Conservation (phyloP, 2,329 filamentous ascomycete species). For the Trichoderma gracile region DNA sequence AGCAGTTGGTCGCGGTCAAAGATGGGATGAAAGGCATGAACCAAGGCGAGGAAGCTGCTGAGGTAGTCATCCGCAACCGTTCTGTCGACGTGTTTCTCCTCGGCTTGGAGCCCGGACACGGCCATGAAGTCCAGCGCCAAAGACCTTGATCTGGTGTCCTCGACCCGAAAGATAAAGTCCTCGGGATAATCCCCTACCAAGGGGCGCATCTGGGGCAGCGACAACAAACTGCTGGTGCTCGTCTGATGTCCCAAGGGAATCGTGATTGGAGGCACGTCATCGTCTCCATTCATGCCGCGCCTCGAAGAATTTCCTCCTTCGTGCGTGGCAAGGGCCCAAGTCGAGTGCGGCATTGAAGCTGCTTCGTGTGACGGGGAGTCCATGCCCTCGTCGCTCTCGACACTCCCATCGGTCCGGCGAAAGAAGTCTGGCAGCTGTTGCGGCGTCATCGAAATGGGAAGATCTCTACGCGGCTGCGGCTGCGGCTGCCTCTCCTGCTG, state of each 20-base stretch:
- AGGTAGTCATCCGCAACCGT: conserved; percentile 24
- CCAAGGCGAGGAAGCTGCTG: conserved; percentile 21
- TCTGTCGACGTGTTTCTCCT: conserved; percentile 1
- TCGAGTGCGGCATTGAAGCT: conserved; percentile 17
- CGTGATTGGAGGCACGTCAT: conserved; percentile 24
- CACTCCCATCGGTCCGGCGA: not conserved
- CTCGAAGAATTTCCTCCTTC: conserved; percentile 8
- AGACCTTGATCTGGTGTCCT: conserved; percentile 18
- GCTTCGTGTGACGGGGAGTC: not conserved
- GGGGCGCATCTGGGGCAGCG: conserved; percentile 26
- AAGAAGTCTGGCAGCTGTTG: conserved; percentile 13
- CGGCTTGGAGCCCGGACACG: not conserved
- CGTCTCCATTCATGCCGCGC: conserved; percentile 10
- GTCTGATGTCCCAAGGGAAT: conserved; percentile 30
- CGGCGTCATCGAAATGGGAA: not conserved
- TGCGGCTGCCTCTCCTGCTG: conserved; percentile 14
- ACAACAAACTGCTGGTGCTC: conserved; percentile 27
- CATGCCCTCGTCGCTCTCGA: not conserved
- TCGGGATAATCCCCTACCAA: conserved; percentile 27
- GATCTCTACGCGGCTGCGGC: not conserved
- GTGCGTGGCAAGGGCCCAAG: conserved; percentile 20
- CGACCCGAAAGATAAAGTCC: conserved; percentile 28
- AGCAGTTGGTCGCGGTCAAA: conserved; percentile 24
- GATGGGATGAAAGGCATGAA: conserved; percentile 28
- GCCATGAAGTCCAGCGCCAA: conserved; percentile 22